These are phyloP conservation scores for Protomyces pachydermus DNA, from an alignment of 1,139 yeast species.

Conservation along the genomic window DNA sequence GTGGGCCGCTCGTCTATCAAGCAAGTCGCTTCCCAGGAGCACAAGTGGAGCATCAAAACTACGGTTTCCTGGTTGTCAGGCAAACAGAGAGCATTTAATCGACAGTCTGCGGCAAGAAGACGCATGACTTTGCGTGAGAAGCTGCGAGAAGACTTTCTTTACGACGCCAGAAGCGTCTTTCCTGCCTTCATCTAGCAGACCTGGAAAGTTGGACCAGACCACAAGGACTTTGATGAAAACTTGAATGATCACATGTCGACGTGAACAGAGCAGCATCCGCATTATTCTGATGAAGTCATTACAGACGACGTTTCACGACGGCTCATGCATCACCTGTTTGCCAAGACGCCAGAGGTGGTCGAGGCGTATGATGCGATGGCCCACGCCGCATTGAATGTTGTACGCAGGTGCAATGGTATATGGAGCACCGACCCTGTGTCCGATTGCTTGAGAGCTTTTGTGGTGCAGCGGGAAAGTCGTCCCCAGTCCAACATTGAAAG, in stretches of 20 bases:
- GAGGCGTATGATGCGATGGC: conserved; percentile 83
- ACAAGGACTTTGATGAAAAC: conserved; percentile 5
- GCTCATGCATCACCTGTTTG: conserved; percentile 36
- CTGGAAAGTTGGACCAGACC: conserved; percentile 64
- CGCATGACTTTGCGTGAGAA: not conserved
- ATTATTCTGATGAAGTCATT: conserved; percentile 26
- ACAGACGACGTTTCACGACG: conserved; percentile 24
- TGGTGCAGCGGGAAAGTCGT: too few relatives aligned
- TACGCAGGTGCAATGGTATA: too few relatives aligned
- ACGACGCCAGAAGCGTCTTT: conserved; percentile 43
- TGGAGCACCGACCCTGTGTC: too few relatives aligned
- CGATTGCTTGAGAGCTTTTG: too few relatives aligned
- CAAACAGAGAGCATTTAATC: not conserved
- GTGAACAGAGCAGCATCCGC: conserved; percentile 28
- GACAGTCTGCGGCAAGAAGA: not conserved
- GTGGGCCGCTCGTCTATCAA: too few relatives aligned
- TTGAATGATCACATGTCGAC: conserved; percentile 21
- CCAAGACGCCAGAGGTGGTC: conserved; percentile 89
- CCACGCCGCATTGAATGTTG: conserved; percentile 65
- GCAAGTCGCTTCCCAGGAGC: too few relatives aligned
- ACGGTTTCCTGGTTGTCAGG: too few relatives aligned
- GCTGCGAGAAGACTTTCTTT: conserved; percentile 2
- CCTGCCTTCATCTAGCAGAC: conserved; percentile 92
- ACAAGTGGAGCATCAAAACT: too few relatives aligned
- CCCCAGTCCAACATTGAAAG: too few relatives aligned